Conservation (phyloP, 2,329 filamentous ascomycete species). For the Exserohilum turcica region DNA sequence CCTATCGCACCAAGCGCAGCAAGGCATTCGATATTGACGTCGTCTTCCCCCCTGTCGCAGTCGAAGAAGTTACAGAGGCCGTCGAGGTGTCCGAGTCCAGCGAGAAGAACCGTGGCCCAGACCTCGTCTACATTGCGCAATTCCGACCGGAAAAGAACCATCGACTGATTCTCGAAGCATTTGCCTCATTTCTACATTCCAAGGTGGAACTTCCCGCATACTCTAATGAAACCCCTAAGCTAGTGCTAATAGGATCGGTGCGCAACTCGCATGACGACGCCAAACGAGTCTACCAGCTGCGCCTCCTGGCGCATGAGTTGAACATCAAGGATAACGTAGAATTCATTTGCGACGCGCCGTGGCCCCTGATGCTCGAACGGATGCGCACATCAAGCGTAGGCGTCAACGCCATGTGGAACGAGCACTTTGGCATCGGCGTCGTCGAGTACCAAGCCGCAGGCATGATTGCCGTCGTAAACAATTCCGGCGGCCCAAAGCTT, state of each 20-base stretch:
- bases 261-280: conserved; percentile 76
- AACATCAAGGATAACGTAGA: conserved; percentile 78
- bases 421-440: conserved; percentile 97
- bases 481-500: conserved; percentile 88
- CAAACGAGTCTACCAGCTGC: conserved; percentile 84
- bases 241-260: conserved; percentile 92
- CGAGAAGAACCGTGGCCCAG: conserved; percentile 71
- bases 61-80: conserved; percentile 77
- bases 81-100: conserved; percentile 73
- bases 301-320: conserved; percentile 84
- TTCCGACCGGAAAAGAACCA: conserved; percentile 99
- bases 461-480: conserved; percentile 87
- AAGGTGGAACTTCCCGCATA: conserved; percentile 43
- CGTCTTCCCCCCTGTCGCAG: conserved; percentile 90
- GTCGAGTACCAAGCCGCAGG: conserved; percentile 98
- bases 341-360: conserved; percentile 88
- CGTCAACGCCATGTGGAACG: conserved; percentile 99
- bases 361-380: conserved; percentile 83
- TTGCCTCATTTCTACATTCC: conserved; percentile 69
- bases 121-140: conserved; percentile 91
- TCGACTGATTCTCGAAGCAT: conserved; percentile 80
- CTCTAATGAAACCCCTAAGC: conserved; percentile 61
- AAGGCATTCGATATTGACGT: conserved; percentile 66
- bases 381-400: conserved; percentile 78
- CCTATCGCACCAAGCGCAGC: conserved; percentile 49